Base-by-base conservation (phyloP, 306 rosid genomes). In the Vigna reflexopilosa region DNA sequence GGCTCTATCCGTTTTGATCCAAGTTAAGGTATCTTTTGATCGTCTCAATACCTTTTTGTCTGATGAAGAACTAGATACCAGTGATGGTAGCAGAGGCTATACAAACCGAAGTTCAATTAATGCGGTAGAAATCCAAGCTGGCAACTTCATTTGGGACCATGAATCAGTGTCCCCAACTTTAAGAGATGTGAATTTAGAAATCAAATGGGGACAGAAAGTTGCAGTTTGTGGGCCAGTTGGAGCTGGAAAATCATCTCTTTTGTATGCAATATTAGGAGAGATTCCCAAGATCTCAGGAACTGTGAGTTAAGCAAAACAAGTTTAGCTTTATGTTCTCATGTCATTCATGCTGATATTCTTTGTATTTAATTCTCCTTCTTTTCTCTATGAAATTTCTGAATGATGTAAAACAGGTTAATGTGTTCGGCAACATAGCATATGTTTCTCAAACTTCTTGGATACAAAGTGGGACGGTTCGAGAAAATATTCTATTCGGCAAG, bases 141-240 rank as follows among this genome's bases (percentile, higher is more conserved):
- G 89, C 4, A 77, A 80, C 72, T 93, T 93, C 87, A 77, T 77
- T 72, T 90, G 98, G 97, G 90, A 90, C 75, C 83, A 71, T 2
- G 90, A 87, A 63, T 79, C 88, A 49, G 11, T 62, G 64, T 30
- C 48, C 22, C 88, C 84, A 77, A 90, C 93, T 77, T 85, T 91
- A 6, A 74, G 15, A 75, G 80, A 82, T 13, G 79, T 88, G 51
- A 82, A 84, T 65, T 51, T 93, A 51, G 90, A 87, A 63, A 76
- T 85, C 17, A 83, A 57, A 63, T 12, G 73, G 85, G 88, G 91
- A 47, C 89, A 91, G 70, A 93, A 91, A 81, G 74, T 83, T 24
- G 97, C 98, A 66, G 83, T 90, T 56, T 90, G 92, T 79, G 97
- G 97, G 28, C 88, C 92, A 49, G 93, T 93, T 72, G 96, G 97